Conservation (phyloP, 2,329 filamentous ascomycete genomes). For the Keithomyces neogunnii region DNA sequence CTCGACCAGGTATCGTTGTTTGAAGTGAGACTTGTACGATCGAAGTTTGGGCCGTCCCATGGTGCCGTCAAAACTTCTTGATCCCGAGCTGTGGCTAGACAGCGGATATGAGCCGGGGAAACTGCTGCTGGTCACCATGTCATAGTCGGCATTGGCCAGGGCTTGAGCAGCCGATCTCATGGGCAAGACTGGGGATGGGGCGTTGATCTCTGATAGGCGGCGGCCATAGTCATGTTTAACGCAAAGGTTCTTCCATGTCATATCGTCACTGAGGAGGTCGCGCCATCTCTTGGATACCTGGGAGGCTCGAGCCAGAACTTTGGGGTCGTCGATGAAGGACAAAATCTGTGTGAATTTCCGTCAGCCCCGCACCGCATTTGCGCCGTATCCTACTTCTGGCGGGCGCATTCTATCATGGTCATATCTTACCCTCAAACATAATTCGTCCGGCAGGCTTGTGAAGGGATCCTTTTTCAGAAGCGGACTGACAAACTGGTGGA, state of each 20-base stretch:
- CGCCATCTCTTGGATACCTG: slow-evolving; percentile 95
- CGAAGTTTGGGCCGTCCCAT: slow-evolving; percentile 53
- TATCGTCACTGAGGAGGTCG: slow-evolving; percentile 88
- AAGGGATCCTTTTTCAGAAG: slow-evolving; percentile 95
- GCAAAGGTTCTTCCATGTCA: slow-evolving; percentile 96
- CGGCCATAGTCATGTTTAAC: slow-evolving; percentile 86
- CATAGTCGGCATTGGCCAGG: slow-evolving; percentile 26
- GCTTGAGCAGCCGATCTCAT: slow-evolving; percentile 20
- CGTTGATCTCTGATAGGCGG: slow-evolving; percentile 43
- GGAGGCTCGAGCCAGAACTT: slow-evolving; percentile 83
- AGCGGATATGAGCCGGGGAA: slow-evolving; percentile 36
- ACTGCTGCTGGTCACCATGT: slow-evolving; percentile 28
- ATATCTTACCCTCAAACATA: slow-evolving; percentile 70
- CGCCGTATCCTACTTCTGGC: background rate
- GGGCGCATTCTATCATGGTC: slow-evolving; percentile 6
- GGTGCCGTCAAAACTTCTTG: slow-evolving; percentile 49
- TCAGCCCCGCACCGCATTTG: background rate
- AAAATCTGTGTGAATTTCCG: slow-evolving; percentile 53
- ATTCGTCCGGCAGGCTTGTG: slow-evolving; percentile 80
- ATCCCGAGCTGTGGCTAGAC: slow-evolving; percentile 25
- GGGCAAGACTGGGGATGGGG: slow-evolving; percentile 20
- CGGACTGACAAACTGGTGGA: slow-evolving; percentile 91
- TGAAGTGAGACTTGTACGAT: slow-evolving; percentile 95
- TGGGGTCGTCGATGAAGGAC: slow-evolving; percentile 94
- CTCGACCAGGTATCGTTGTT: slow-evolving; percentile 93